phyloP scores from a whole-genome alignment of 768 basidiomycete species.

The Megacollybia marginata region DNA sequence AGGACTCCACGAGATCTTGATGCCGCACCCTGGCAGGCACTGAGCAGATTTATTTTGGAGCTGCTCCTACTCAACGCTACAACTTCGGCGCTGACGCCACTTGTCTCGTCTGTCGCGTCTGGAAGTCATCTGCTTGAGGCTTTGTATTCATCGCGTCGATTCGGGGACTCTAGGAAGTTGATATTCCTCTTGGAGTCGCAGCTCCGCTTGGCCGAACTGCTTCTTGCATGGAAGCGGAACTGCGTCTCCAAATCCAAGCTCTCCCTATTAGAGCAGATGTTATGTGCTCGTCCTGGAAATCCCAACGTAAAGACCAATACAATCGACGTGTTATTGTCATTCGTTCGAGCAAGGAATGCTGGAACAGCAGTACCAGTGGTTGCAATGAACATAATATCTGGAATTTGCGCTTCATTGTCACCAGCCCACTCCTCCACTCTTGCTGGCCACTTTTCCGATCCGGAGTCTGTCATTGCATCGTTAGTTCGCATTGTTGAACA shows the following conservation, averaged over 20 bases:
- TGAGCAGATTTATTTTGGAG: constrained; percentile 63
- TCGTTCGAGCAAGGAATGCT: constrained; percentile 58
- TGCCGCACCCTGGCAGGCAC: constrained; percentile 49
- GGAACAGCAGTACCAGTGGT: constrained; percentile 57
- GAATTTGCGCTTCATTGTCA: constrained; percentile 61
- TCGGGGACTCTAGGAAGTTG: constrained; percentile 61
- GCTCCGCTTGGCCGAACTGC: constrained; percentile 50
- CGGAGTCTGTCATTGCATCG: constrained; percentile 60
- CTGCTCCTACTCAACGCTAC: constrained; percentile 69
- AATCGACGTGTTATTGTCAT: constrained; percentile 65
- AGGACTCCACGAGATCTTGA: constrained; percentile 48
- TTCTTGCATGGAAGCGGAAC: constrained; percentile 59
- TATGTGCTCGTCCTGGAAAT: constrained; percentile 44
- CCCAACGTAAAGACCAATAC: constrained; percentile 51
- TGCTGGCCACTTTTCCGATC: constrained; percentile 69
- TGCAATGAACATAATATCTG: constrained; percentile 59
- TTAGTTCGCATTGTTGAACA: constrained; percentile 70
- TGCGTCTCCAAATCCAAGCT: constrained; percentile 34
- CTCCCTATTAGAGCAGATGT: constrained; percentile 68
- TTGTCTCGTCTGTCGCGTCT: constrained; percentile 62
- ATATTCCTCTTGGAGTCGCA: constrained; percentile 64
- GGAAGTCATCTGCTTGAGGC: constrained; percentile 51
- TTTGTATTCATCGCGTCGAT: constrained; percentile 56
- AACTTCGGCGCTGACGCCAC: constrained; percentile 72
- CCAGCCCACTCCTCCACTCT: constrained; percentile 62